Evolutionary conservation across 352 stramenopile species (phyloP), one percentile per base, ranked within the genome.

Genomic region (Pythium phragmiticola): DNA sequence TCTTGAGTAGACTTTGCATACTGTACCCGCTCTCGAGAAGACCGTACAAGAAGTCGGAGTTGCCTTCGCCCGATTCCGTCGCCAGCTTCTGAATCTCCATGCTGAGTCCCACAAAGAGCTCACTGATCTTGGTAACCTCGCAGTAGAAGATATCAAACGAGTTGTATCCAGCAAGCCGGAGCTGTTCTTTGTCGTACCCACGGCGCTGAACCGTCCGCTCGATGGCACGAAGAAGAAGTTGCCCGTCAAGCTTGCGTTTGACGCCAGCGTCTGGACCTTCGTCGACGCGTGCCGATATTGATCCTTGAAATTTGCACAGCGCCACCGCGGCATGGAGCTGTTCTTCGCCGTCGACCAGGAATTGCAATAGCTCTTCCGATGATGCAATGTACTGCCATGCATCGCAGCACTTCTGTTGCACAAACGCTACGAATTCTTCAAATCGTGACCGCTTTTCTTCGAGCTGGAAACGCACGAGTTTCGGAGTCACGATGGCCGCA

Each of bases 91-190:
- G 65, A 21, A 92, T 71, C 61, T 91, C 82, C 1, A 73, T 63
- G 30, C 70, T 74, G n/a, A 94, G 66, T 21, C 66, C 57, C 37
- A 72, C 57, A 37, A 93, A 92, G 4, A 95, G 55, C 47, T 94
- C 84, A 4, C 73, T 56, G 34, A 95, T 72, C 47, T 89, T 90
- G 70, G 77, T 94, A 28, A 94, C 81, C 74, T 95, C 87, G 50
- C 80, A 92, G 54, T 92, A 95, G 47, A 95, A 95, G 19, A 94
- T 84, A 69, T 95, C 87, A 66, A 95, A 93, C 3, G 84, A 77
- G 56, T 89, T 93, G 73, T 92, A 95, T 3, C 87, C 87, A 8
- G 87, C 83, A 7, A 92, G 68, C 17, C 78, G 78, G 23, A 95
- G 84, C 66, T 94, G 77, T 17, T 94, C 84, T 19, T 82, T 86